These are phyloP conservation scores for Hyphodiscus hymeniophilus DNA, from an alignment of 495 filamentous ascomycete species.

Conservation along the genomic window DNA sequence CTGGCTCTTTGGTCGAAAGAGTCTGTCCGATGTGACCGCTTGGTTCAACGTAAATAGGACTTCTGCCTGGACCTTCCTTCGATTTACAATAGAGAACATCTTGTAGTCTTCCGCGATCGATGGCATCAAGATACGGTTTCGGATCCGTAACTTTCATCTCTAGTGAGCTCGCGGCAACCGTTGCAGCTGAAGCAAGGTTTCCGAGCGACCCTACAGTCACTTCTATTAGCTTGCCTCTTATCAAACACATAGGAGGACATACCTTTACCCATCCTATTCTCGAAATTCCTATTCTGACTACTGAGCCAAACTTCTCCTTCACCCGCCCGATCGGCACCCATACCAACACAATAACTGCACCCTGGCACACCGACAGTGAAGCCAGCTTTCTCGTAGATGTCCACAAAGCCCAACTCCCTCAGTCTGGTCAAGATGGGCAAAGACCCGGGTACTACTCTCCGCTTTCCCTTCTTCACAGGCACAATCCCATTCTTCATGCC, in stretches of 20 bases:
- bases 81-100: constrained; percentile 11
- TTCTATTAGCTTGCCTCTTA: neutral
- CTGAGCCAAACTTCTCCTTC: constrained; percentile 38
- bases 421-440: constrained; percentile 30
- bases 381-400: constrained; percentile 33
- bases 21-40: neutral
- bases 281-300: constrained; percentile 39
- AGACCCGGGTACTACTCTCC: constrained; percentile 34
- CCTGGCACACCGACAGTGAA: constrained; percentile 35
- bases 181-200: constrained; percentile 32
- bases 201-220: constrained; percentile 32
- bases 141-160: constrained; percentile 31
- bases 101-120: constrained; percentile 23
- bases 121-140: constrained; percentile 19
- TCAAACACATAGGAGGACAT: neutral
- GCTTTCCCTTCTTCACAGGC: constrained; percentile 26
- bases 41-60: constrained; percentile 18
- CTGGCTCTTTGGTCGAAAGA: neutral
- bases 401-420: constrained; percentile 25
- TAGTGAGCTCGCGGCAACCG: constrained; percentile 35
- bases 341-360: constrained; percentile 41
- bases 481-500: constrained; percentile 27
- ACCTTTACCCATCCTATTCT: constrained; percentile 42
- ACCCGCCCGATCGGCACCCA: constrained; percentile 32
- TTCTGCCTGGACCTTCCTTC: neutral